Evolutionary conservation across 1,139 yeast genomes (phyloP), one percentile per base, ranked within the genome.

Genomic region (Protomyces arabidopsidicola): DNA sequence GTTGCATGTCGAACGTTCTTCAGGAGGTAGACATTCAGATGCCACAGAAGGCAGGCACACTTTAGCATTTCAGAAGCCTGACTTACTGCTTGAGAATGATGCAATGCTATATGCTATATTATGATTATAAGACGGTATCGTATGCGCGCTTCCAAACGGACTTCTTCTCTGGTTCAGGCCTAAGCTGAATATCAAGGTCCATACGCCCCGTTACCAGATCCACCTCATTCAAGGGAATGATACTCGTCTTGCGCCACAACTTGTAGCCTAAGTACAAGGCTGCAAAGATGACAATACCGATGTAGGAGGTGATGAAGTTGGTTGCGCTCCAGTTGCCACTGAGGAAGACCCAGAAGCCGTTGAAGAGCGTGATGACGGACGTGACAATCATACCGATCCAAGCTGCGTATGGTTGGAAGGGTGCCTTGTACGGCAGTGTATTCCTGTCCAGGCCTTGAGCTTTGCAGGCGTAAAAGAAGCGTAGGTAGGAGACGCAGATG

Each of bases 301-400:
- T 73, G 72, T 83, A 84, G 65, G 82, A 78, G 68, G 79, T 77
- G 71, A 84, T 81, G 73, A 84, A 88, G 14, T 84, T 79, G 66
- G 84, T 75, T 20, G 79, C 72, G 60, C 76, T 75, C 95, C 95
- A 88, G 58, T 75, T 71, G 1, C 87, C 88, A 3, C 83, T 83
- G 65, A 68, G 64, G 56, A 88, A 88, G 0, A 84, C 87, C 3
- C 82, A 76, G 73, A 86, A 88, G 8, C 93, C 90, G 65, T 84
- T 80, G 31, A 86, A 74, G 67, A 86, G 80, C 48, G 83, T 80
- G 88, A 88, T 85, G 35, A 81, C 74, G 69, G 87, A 79, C 50
- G 85, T 77, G 27, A 81, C 71, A 60, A 81, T 75, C 1, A 78
- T 67, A 1, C 78, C 77, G 52, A 78, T 67, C 65, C 71, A 71